Evolutionary conservation across 192 early-diverging fungal species (phyloP).

Genomic region (Podila epigama): DNA sequence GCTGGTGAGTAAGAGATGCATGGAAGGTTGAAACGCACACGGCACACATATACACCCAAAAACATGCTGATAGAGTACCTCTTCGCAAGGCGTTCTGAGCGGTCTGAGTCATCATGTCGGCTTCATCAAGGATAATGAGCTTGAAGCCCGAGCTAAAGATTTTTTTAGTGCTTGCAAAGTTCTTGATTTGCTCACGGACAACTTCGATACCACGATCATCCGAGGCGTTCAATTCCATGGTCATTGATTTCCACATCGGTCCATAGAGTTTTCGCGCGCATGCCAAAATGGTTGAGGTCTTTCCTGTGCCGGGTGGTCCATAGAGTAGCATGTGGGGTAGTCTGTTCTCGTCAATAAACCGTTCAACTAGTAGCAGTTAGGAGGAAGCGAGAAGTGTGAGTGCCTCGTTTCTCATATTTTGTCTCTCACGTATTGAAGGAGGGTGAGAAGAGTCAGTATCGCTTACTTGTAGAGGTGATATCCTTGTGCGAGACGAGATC

Average conservation of each 20-base stretch:
- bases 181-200: conserved; percentile 98
- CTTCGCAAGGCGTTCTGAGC: conserved; percentile 94
- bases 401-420: neutral
- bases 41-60: neutral
- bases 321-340: conserved; percentile 98
- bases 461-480: conserved; percentile 86
- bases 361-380: conserved; percentile 63
- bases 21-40: neutral
- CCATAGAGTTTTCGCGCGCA: conserved; percentile 91
- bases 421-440: no score
- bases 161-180: conserved; percentile 94
- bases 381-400: neutral
- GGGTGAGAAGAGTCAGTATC: neutral
- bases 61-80: conserved; percentile 51
- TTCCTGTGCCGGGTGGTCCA: conserved; percentile 97
- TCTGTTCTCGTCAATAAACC: conserved; percentile 91
- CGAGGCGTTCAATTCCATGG: conserved; percentile 97
- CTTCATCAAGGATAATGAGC: conserved; percentile 96
- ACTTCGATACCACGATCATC: conserved; percentile 99
- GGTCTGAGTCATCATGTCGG: conserved; percentile 93
- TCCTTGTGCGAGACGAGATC: conserved; percentile 94
- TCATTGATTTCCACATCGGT: conserved; percentile 83
- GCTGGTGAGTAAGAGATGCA: neutral
- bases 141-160: conserved; percentile 95
- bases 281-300: conserved; percentile 96